Evolutionary conservation across 148 eudicot genomes (phyloP).

Genomic region (Silene uniflora): DNA sequence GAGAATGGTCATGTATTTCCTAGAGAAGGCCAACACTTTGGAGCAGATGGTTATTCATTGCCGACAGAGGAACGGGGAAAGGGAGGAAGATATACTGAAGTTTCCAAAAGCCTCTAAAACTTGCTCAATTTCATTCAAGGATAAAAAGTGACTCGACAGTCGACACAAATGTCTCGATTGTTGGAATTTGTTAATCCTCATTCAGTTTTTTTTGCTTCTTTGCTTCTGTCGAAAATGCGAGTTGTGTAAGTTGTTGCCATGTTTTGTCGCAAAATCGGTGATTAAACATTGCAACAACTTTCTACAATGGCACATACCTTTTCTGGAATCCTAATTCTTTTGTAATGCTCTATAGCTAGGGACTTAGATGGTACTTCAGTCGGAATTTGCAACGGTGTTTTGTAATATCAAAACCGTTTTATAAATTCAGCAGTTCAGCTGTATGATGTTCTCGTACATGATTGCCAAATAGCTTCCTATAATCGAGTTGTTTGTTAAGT

Average conservation of each 20-base stretch:
- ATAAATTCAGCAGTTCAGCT: no score
- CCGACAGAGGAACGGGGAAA: neutral
- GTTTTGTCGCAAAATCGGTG: slow-evolving; percentile 13
- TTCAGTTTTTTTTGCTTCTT: neutral
- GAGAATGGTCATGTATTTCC: slow-evolving; percentile 1
- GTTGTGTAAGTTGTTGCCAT: slow-evolving; percentile 19
- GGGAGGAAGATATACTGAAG: neutral
- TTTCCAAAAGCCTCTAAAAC: neutral
- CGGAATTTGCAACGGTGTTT: no score
- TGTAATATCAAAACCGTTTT: no score
- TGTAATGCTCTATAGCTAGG: no score
- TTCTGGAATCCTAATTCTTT: no score
- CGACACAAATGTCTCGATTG: no score
- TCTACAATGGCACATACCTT: no score
- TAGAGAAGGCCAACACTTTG: slow-evolving; percentile 2
- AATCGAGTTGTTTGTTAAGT: no score
- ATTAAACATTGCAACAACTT: slow-evolving; percentile 22
- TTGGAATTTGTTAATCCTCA: neutral
- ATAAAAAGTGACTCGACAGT: neutral
- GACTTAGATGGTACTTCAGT: no score
- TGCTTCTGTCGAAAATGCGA: neutral
- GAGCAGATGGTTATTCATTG: slow-evolving; percentile 19
- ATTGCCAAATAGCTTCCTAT: no score
- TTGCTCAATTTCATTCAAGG: slow-evolving; percentile 15
- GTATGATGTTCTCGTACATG: no score